Percentiles rank a stretch among this genome's conserved stretches.
Evolutionary conservation across 495 filamentous ascomycete genomes (phyloP).

Genomic region (Penicillium soppii): DNA sequence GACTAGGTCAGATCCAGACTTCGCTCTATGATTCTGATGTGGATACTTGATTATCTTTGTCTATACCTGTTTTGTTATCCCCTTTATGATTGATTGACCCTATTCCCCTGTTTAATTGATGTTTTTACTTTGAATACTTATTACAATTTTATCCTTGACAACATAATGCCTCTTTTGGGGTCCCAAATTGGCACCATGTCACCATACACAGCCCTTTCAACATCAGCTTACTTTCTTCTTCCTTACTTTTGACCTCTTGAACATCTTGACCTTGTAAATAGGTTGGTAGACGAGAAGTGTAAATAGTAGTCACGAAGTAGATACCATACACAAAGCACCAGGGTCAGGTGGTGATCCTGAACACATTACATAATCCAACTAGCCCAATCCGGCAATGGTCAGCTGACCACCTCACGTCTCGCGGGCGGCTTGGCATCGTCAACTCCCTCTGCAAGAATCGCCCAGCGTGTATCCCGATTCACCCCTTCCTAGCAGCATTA

Average conservation of each 20-base stretch:
- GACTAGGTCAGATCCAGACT: slow-evolving; percentile 48
- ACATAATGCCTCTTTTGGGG: neutral
- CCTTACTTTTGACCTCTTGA: neutral
- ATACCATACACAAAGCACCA: no score
- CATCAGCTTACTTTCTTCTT: slow-evolving; percentile 5
- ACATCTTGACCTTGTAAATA: no score
- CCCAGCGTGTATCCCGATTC: slow-evolving; percentile 21
- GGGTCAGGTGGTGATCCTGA: neutral
- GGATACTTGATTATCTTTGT: slow-evolving; percentile 30
- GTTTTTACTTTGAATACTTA: slow-evolving; percentile 21
- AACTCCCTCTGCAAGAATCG: slow-evolving; percentile 31
- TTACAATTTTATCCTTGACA: slow-evolving; percentile 6
- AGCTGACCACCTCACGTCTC: slow-evolving; percentile 36
- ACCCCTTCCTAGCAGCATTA: slow-evolving; percentile 22
- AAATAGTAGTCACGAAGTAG: no score
- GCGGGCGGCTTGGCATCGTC: slow-evolving; percentile 44
- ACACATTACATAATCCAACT: neutral
- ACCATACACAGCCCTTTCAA: slow-evolving; percentile 2
- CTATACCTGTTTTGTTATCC: slow-evolving; percentile 24
- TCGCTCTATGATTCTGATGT: slow-evolving; percentile 23
- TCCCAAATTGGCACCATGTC: neutral
- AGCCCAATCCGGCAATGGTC: slow-evolving; percentile 25
- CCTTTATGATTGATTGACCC: slow-evolving; percentile 26
- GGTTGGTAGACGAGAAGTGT: no score
- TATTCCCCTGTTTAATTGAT: slow-evolving; percentile 31